phyloP scores from a whole-genome alignment of 345 rosid species.

The Corchorus capsularis region DNA sequence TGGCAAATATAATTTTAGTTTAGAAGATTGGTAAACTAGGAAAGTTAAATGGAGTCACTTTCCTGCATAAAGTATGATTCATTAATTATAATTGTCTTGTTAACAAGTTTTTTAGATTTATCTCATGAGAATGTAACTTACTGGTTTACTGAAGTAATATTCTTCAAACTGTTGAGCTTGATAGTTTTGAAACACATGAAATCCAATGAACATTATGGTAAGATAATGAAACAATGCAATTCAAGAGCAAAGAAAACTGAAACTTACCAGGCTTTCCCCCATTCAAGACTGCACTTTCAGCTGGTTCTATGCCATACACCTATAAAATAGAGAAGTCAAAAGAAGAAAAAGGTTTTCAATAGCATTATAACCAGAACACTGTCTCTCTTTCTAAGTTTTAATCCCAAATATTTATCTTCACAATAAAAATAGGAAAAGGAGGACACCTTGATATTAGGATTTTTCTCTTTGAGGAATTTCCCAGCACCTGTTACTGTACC shows the following conservation, averaged over 20 bases:
- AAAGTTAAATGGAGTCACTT: too few species aligned
- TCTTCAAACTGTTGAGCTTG: too few species aligned
- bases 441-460: conserved; percentile 55
- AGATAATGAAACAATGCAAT: not conserved
- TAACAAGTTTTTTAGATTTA: too few species aligned
- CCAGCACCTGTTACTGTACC: conserved; percentile 71
- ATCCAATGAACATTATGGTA: not conserved
- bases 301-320: conserved; percentile 51
- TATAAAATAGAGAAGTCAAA: too few species aligned
- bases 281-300: conserved; percentile 47
- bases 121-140: too few species aligned
- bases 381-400: not conserved
- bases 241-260: not conserved
- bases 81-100: too few species aligned
- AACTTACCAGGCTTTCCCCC: conserved; percentile 43
- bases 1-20: too few species aligned
- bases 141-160: too few species aligned
- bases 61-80: too few species aligned
- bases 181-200: not conserved
- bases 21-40: not conserved
- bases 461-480: conserved; percentile 64
- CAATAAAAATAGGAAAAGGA: not conserved
- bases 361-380: conserved; percentile 10
- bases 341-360: not conserved
- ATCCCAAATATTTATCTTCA: not conserved